Evolutionary conservation across 2,329 filamentous ascomycete species (phyloP).

Genomic region (Ramularia collo-cygni): DNA sequence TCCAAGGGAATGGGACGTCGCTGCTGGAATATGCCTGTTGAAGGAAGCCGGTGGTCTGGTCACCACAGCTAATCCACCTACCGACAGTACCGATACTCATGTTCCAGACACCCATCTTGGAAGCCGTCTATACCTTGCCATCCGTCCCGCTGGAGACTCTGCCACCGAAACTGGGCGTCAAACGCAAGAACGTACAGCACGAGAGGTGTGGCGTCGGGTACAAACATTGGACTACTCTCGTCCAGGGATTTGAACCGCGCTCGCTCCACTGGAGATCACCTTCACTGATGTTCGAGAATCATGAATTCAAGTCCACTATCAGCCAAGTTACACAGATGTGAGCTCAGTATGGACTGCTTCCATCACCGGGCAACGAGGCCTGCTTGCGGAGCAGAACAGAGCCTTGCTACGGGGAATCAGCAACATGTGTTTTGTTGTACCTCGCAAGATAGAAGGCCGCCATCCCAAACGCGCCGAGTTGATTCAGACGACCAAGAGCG

Average conservation of each 20-base stretch:
- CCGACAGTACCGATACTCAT: conserved; percentile 46
- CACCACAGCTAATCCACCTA: conserved; percentile 66
- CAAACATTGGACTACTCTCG: conserved; percentile 58
- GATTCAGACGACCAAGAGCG: no score
- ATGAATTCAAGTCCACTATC: no score
- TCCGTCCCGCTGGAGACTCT: conserved; percentile 61
- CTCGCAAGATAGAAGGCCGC: no score
- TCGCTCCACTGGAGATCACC: no score
- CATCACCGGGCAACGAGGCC: no score
- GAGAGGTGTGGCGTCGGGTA: conserved; percentile 67
- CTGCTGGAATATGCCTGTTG: conserved; percentile 66
- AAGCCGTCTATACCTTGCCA: conserved; percentile 63
- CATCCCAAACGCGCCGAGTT: no score
- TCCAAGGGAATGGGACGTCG: conserved; percentile 64
- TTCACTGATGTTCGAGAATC: no score
- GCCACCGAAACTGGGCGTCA: conserved; percentile 57
- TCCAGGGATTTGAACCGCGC: conserved; percentile 43
- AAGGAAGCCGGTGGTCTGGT: conserved; percentile 67
- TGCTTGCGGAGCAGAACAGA: no score
- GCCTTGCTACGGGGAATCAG: no score
- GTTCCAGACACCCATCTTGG: conserved; percentile 58
- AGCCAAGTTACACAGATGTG: no score
- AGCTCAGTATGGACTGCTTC: no score
- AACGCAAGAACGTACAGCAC: conserved; percentile 61
- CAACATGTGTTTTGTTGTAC: no score